Base-by-base conservation (phyloP, 495 filamentous ascomycete species). In the Daldinia grandis region DNA sequence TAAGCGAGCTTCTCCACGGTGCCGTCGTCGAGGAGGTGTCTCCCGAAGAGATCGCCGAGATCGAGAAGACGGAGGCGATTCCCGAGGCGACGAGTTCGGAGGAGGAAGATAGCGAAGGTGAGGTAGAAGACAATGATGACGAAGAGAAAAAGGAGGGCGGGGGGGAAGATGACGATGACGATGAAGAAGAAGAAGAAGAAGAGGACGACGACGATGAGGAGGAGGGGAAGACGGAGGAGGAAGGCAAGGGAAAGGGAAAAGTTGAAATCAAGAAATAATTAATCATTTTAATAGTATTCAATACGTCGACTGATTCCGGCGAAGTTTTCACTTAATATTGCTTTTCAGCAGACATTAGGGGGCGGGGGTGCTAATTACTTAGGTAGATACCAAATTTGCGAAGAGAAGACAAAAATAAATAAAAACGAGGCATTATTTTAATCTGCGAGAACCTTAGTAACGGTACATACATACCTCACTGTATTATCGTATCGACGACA, bases 31-130 rank as follows among this genome's bases (percentile, higher is more conserved):
- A 69, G 38, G 53, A 15, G 2, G 80, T 76, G 7, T 67, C 76
- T 19, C 33, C 71, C 2, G 79, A 78, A 58, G 79, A 82, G 72
- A 80, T 80, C 62, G 77, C 74, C 19, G 80, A 76, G 3, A 64
- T 80, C 1, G 78, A 84, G 75, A 71, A 76, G 58, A 77, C 76
- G 1, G 63, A 81, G 72, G 73, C 76, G 35, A 81, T 81, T 25
- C 65, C 74, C 51, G 81, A 84, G 72, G 74, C 55, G 61, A 44
- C 66, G 30, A 73, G 69, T 15, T 68, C 68, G 4, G 63, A 75
- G 44, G 61, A 69, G 30, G 66, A 73, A 51, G 69, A 75, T 38
- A 47, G 64, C 14, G 63, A 75, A 37, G 63, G 76, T 12, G 74
- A 69, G 10, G 62, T 70, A 3, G 60, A 66, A 0, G 70, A 76